A percentile compares a stretch with the other conserved stretches of the same genome.
Evolutionary conservation across 1,284 basidiomycete genomes (phyloP).

Genomic region (Tylopilus orsonianus): DNA sequence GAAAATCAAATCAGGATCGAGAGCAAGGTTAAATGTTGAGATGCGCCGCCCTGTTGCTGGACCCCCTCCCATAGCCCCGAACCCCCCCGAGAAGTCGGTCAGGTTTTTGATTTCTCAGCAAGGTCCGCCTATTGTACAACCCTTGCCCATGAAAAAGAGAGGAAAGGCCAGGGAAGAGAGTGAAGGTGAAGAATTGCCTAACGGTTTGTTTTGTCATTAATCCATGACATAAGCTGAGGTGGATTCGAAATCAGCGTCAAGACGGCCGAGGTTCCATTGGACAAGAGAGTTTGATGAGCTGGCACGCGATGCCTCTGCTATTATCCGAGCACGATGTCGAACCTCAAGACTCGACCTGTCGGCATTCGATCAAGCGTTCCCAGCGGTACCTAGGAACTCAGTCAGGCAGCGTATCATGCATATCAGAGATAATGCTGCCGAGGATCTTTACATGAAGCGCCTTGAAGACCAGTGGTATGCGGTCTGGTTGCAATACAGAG

Average conservation of each 20-base stretch:
- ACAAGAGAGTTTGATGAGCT: constrained; percentile 84
- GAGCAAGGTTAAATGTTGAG: constrained; percentile 22
- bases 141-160: constrained; percentile 34
- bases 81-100: constrained; percentile 52
- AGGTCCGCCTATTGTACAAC: constrained; percentile 40
- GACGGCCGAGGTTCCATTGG: constrained; percentile 78
- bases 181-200: constrained; percentile 24
- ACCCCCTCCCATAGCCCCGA: constrained; percentile 39
- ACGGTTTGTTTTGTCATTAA: not conserved
- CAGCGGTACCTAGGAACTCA: constrained; percentile 63
- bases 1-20: constrained; percentile 36
- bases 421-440: constrained; percentile 62
- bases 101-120: constrained; percentile 56
- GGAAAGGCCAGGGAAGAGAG: constrained; percentile 40
- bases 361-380: constrained; percentile 78
- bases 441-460: constrained; percentile 73
- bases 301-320: constrained; percentile 77
- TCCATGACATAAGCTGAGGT: constrained; percentile 10
- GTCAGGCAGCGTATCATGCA: constrained; percentile 64
- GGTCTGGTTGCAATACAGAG: constrained; percentile 72
- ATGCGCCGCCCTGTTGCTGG: constrained; percentile 20
- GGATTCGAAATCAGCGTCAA: constrained; percentile 25
- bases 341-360: constrained; percentile 63
- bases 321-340: constrained; percentile 79
- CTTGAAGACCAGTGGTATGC: constrained; percentile 82